Evolutionary conservation across 108 stramenopile species (phyloP).

Genomic region (Halocafeteria seosinensis): DNA sequence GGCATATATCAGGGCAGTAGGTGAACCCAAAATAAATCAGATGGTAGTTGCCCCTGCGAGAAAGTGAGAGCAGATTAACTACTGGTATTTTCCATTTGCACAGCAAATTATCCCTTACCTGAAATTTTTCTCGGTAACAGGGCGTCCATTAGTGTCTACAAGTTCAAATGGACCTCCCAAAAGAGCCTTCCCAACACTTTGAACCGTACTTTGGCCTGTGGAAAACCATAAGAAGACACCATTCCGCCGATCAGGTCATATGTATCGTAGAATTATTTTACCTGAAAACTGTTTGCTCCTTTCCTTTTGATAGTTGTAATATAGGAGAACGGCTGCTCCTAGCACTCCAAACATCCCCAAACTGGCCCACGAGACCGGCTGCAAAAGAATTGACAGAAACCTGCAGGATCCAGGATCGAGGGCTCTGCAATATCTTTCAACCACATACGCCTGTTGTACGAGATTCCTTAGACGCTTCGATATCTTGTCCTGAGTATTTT

Average conservation of each 20-base stretch:
- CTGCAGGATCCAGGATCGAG: too few relatives aligned
- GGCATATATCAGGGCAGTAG: constrained; percentile 98
- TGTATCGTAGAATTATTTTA: neutral
- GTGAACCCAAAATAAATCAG: constrained; percentile 98
- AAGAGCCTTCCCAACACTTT: constrained; percentile 31
- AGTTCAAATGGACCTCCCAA: constrained; percentile 42
- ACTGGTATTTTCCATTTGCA: neutral
- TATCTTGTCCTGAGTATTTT: too few relatives aligned
- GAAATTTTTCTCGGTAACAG: constrained; percentile 36
- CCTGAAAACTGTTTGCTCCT: neutral
- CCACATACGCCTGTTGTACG: too few relatives aligned
- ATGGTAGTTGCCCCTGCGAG: constrained; percentile 18
- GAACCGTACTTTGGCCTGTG: constrained; percentile 1
- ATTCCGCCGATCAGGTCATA: neutral
- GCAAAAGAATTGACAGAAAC: too few relatives aligned
- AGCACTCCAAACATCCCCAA: neutral
- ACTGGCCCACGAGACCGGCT: constrained; percentile 12
- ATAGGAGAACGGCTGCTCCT: neutral
- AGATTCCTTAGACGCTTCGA: too few relatives aligned
- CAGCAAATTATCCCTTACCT: neutral
- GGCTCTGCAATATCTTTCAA: too few relatives aligned
- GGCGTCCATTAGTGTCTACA: constrained; percentile 33
- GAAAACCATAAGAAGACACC: neutral
- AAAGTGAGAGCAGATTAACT: neutral
- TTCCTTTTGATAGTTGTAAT: constrained; percentile 2